Conservation (phyloP, 31 red algal genomes). For the Asparagopsis taxiformis region DNA sequence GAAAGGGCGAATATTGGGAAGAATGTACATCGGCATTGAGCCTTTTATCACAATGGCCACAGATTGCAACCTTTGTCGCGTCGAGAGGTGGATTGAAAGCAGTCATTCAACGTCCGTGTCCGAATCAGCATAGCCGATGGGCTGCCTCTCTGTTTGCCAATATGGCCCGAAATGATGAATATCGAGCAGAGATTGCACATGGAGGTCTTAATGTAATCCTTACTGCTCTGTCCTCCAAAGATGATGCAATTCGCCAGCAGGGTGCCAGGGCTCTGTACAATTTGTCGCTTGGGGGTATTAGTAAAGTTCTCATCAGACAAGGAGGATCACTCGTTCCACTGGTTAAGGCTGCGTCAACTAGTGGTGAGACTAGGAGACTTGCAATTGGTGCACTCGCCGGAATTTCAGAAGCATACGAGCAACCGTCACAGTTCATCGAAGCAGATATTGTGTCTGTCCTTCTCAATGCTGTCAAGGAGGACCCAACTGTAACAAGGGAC, state of each 20-base stretch:
- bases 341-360: slow-evolving; percentile 20
- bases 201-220: slow-evolving; percentile 36
- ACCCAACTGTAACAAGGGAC: slow-evolving; percentile 35
- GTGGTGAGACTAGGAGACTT: slow-evolving; percentile 32
- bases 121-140: slow-evolving; percentile 32
- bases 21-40: slow-evolving; percentile 35
- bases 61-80: slow-evolving; percentile 13
- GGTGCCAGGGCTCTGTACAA: slow-evolving; percentile 59
- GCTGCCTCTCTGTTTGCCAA: slow-evolving; percentile 45
- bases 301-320: slow-evolving; percentile 46
- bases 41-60: slow-evolving; percentile 7
- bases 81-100: slow-evolving; percentile 39
- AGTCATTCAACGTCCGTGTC: slow-evolving; percentile 36
- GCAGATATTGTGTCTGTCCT: slow-evolving; percentile 40
- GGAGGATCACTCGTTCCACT: slow-evolving; percentile 36
- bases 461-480: slow-evolving; percentile 43
- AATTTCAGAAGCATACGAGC: slow-evolving; percentile 44
- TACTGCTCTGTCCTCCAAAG: slow-evolving; percentile 31
- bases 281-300: slow-evolving; percentile 60
- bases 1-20: slow-evolving; percentile 49
- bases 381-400: slow-evolving; percentile 53
- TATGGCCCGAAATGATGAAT: slow-evolving; percentile 32
- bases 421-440: slow-evolving; percentile 43
- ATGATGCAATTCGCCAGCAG: slow-evolving; percentile 26
- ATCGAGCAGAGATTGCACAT: slow-evolving; percentile 59